Evolutionary conservation across 495 filamentous ascomycete species (phyloP).

Genomic region (Neurospora pannonica): DNA sequence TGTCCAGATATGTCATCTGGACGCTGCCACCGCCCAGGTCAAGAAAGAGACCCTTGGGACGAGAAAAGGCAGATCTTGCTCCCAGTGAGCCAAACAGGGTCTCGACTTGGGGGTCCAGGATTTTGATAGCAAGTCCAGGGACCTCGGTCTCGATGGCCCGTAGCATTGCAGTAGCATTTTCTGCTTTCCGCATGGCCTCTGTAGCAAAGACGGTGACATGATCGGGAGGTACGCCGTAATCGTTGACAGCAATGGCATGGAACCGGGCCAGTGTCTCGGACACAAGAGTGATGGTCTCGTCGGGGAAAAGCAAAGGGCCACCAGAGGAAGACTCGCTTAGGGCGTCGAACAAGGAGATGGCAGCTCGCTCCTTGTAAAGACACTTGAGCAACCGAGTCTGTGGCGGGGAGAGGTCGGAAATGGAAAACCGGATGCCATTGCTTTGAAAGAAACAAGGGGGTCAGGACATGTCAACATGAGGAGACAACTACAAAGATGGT

Average conservation of each 20-base stretch:
- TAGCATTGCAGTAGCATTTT: slow-evolving; percentile 62
- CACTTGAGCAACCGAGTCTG: slow-evolving; percentile 64
- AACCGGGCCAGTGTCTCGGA: slow-evolving; percentile 59
- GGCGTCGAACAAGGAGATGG: slow-evolving; percentile 86
- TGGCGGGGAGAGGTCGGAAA: slow-evolving; percentile 66
- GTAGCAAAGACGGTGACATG: slow-evolving; percentile 75
- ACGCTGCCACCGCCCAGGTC: slow-evolving; percentile 88
- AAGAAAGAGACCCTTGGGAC: slow-evolving; percentile 60
- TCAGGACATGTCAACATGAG: background rate
- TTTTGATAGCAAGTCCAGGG: slow-evolving; percentile 56
- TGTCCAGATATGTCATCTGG: slow-evolving; percentile 78
- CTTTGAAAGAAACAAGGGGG: slow-evolving; percentile 29
- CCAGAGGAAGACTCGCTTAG: slow-evolving; percentile 38
- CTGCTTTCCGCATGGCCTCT: slow-evolving; percentile 75
- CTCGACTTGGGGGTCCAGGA: slow-evolving; percentile 73
- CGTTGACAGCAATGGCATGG: slow-evolving; percentile 53
- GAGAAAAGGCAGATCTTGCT: slow-evolving; percentile 62
- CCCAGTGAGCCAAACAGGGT: slow-evolving; percentile 75
- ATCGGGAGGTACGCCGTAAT: slow-evolving; percentile 50
- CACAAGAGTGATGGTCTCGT: slow-evolving; percentile 52
- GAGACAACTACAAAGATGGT: background rate
- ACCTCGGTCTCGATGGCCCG: slow-evolving; percentile 43
- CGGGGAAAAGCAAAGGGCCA: slow-evolving; percentile 48
- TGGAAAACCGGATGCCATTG: slow-evolving; percentile 92
- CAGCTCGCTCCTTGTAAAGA: slow-evolving; percentile 65